These are phyloP conservation scores for Orbilia quercus DNA, from an alignment of 2,329 filamentous ascomycete species.

Conservation along the genomic window DNA sequence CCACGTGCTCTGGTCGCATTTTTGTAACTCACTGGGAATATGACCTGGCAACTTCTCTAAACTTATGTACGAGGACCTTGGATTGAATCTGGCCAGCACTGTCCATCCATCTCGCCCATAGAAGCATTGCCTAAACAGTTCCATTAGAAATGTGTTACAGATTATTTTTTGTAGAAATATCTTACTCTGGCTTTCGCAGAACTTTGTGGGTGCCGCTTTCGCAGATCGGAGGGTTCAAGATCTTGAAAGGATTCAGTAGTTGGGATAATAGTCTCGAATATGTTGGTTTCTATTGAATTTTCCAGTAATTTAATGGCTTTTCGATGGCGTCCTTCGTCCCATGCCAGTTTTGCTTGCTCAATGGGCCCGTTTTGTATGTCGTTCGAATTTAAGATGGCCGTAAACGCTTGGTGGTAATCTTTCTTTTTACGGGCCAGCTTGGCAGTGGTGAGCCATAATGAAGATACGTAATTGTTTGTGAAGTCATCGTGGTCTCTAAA, in stretches of 20 bases:
- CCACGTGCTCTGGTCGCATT: constrained; percentile 64
- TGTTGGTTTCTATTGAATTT: constrained; percentile 82
- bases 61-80: constrained; percentile 80
- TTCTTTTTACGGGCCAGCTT: constrained; percentile 86
- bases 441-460: constrained; percentile 85
- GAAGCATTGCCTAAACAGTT: constrained; percentile 77
- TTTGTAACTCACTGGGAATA: constrained; percentile 36
- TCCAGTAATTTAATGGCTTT: constrained; percentile 94
- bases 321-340: constrained; percentile 91
- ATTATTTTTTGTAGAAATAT: neutral
- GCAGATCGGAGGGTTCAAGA: constrained; percentile 31
- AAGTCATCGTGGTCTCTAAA: constrained; percentile 66
- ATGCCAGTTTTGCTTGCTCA: constrained; percentile 90
- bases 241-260: constrained; percentile 56
- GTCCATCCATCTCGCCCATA: constrained; percentile 97
- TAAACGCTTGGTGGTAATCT: constrained; percentile 87
- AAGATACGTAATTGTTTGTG: constrained; percentile 78
- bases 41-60: constrained; percentile 81
- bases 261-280: constrained; percentile 71
- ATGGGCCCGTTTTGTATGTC: constrained; percentile 85
- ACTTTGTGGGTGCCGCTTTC: constrained; percentile 46
- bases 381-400: constrained; percentile 90
- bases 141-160: constrained; percentile 70
- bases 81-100: constrained; percentile 92
- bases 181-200: constrained; percentile 51